A percentile compares a stretch with the other conserved stretches of the same genome.
These are phyloP conservation scores for Ambrosia trifida DNA, from an alignment of 129 eudicot genomes.

Conservation along the genomic window DNA sequence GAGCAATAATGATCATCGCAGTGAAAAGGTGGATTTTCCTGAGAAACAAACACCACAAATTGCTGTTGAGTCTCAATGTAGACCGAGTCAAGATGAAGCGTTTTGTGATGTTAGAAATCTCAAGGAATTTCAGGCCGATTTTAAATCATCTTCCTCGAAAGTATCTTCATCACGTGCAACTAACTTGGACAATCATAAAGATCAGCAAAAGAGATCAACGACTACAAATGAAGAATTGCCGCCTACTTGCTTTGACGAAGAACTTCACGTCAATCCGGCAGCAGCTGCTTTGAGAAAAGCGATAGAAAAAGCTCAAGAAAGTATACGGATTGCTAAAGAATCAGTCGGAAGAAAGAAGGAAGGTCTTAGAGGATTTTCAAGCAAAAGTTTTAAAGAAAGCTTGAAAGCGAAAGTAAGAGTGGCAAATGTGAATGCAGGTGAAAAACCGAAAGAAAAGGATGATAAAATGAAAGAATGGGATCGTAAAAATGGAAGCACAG, in stretches of 20 bases:
- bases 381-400: conserved; percentile 43
- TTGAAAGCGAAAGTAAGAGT: conserved; percentile 45
- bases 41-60: conserved; percentile 30
- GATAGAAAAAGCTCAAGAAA: conserved; percentile 89
- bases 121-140: conserved; percentile 34
- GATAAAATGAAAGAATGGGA: conserved; percentile 37
- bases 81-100: conserved; percentile 36
- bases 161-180: conserved; percentile 40
- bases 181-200: conserved; percentile 29
- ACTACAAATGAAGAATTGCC: conserved; percentile 38
- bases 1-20: conserved; percentile 29
- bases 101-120: conserved; percentile 38
- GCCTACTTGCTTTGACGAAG: conserved; percentile 51
- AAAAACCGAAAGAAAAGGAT: conserved; percentile 35
- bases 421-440: conserved; percentile 30
- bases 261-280: conserved; percentile 73
- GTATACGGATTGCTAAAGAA: conserved; percentile 80
- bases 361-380: conserved; percentile 47
- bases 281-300: conserved; percentile 89
- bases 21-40: conserved; percentile 32
- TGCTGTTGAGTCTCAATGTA: conserved; percentile 36
- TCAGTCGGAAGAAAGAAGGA: conserved; percentile 66
- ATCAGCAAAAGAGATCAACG: conserved; percentile 33
- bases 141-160: conserved; percentile 43
- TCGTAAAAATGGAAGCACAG: conserved; percentile 18